These are phyloP conservation scores for Zopfia rhizophila DNA, from an alignment of 2,329 filamentous ascomycete genomes.

Conservation along the genomic window DNA sequence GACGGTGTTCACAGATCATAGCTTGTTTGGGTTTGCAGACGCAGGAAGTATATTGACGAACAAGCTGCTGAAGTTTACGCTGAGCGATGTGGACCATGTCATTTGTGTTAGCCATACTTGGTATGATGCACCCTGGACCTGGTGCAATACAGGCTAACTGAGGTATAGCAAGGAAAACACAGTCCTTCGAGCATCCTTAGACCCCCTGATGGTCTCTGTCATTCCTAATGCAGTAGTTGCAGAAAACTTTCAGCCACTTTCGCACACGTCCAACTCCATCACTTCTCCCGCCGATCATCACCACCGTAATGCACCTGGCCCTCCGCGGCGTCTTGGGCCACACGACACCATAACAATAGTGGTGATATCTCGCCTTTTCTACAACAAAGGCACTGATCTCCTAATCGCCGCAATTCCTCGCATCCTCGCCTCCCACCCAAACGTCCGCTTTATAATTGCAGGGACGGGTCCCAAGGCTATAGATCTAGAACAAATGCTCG, in stretches of 20 bases:
- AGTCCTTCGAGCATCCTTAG: slow-evolving; percentile 89
- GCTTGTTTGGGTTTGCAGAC: slow-evolving; percentile 96
- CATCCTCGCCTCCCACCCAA: slow-evolving; percentile 87
- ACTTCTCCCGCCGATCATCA: slow-evolving; percentile 27
- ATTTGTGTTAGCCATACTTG: slow-evolving; percentile 99
- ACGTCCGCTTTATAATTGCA: slow-evolving; percentile 96
- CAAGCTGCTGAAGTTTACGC: slow-evolving; percentile 92
- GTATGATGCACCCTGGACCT: slow-evolving; percentile 59
- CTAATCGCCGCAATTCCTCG: slow-evolving; percentile 96
- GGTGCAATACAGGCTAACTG: slow-evolving; percentile 5
- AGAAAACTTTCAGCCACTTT: slow-evolving; percentile 87
- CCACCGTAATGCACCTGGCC: slow-evolving; percentile 56
- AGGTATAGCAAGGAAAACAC: slow-evolving; percentile 90
- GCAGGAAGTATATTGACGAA: slow-evolving; percentile 96
- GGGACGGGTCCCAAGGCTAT: slow-evolving; percentile 97
- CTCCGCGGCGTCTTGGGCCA: slow-evolving; percentile 77
- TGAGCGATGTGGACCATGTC: slow-evolving; percentile 97
- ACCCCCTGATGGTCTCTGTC: slow-evolving; percentile 96
- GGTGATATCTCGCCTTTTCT: slow-evolving; percentile 96
- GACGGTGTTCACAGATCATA: slow-evolving; percentile 98
- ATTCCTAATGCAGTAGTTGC: slow-evolving; percentile 98
- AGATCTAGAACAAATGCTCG: slow-evolving; percentile 97
- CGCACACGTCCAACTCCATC: slow-evolving; percentile 41
- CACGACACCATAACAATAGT: slow-evolving; percentile 94
- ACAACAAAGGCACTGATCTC: slow-evolving; percentile 97